These are phyloP conservation scores for Aspergillus brunneoviolaceus DNA, from an alignment of 2,329 filamentous ascomycete species.

Conservation along the genomic window DNA sequence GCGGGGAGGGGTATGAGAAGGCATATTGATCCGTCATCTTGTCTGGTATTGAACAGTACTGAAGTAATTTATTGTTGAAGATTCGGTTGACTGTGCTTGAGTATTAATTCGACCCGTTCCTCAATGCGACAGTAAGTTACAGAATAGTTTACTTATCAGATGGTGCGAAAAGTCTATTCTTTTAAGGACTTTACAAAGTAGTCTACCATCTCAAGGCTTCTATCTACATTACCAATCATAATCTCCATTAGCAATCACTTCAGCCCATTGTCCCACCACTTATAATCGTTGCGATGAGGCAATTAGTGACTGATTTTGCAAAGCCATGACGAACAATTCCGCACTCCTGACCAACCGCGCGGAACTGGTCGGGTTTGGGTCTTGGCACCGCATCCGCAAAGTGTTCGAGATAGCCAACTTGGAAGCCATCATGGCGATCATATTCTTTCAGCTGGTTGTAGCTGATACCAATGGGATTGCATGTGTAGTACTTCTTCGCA, in stretches of 20 bases:
- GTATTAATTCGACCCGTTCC: no score
- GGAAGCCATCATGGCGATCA: neutral
- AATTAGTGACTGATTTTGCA: conserved; percentile 7
- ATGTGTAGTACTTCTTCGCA: neutral
- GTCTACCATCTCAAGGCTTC: neutral
- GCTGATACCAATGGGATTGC: neutral
- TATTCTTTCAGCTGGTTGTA: neutral
- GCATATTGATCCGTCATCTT: conserved; percentile 52
- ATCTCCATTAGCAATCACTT: neutral
- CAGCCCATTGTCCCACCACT: neutral
- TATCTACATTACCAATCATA: conserved; percentile 1
- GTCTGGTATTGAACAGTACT: neutral
- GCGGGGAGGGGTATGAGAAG: conserved; percentile 57
- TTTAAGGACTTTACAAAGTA: neutral
- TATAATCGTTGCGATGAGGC: neutral
- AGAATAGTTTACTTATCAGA: neutral
- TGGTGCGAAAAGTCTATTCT: neutral
- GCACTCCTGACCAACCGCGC: conserved; percentile 26
- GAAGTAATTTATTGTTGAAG: no score
- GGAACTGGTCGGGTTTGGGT: conserved; percentile 12
- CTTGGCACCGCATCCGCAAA: neutral
- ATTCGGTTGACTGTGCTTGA: neutral
- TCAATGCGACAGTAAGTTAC: neutral
- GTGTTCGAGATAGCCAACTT: neutral
- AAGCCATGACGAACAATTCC: conserved; percentile 17